A percentile compares a stretch with the other conserved stretches of the same genome.
These are phyloP conservation scores for Sanguinoderma infundibulare DNA, from an alignment of 1,284 basidiomycete species.

Conservation along the genomic window DNA sequence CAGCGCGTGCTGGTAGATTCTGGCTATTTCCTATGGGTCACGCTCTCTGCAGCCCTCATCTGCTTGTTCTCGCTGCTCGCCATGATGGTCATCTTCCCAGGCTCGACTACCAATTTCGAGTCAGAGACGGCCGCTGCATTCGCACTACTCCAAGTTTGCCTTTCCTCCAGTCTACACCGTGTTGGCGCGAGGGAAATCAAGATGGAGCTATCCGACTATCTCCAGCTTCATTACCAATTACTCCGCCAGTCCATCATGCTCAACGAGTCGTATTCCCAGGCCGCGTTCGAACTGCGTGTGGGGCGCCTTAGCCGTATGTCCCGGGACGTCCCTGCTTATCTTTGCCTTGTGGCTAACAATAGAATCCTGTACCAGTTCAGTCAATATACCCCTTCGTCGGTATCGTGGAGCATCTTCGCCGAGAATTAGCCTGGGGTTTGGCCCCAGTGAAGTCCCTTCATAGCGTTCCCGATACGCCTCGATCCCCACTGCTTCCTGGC, in stretches of 20 bases:
- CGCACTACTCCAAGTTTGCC: slow-evolving; percentile 39
- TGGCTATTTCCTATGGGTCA: slow-evolving; percentile 47
- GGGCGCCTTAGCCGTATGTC: slow-evolving; percentile 49
- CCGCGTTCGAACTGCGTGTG: slow-evolving; percentile 51
- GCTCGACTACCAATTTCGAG: slow-evolving; percentile 50
- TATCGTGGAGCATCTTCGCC: slow-evolving; percentile 48
- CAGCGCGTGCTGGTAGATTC: slow-evolving; percentile 40
- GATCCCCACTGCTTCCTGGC: slow-evolving; percentile 1
- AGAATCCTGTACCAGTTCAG: slow-evolving; percentile 39
- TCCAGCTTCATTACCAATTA: slow-evolving; percentile 36
- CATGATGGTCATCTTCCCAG: slow-evolving; percentile 45
- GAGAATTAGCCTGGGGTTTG: slow-evolving; percentile 53
- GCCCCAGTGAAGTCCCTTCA: slow-evolving; percentile 30
- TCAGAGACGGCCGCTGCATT: slow-evolving; percentile 43
- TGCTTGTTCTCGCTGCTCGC: slow-evolving; percentile 45
- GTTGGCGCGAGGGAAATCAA: slow-evolving; percentile 25
- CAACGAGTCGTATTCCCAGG: slow-evolving; percentile 49
- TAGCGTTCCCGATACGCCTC: slow-evolving; percentile 11
- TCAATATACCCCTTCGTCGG: slow-evolving; percentile 49
- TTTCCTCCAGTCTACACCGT: slow-evolving; percentile 39
- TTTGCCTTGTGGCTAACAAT: not conserved
- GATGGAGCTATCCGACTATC: slow-evolving; percentile 26
- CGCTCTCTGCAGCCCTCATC: slow-evolving; percentile 44
- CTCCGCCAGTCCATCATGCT: slow-evolving; percentile 45
- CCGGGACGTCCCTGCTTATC: not conserved